Evolutionary conservation across 345 rosid genomes (phyloP), one percentile per base, ranked within the genome.

Genomic region (Citrus sp.): DNA sequence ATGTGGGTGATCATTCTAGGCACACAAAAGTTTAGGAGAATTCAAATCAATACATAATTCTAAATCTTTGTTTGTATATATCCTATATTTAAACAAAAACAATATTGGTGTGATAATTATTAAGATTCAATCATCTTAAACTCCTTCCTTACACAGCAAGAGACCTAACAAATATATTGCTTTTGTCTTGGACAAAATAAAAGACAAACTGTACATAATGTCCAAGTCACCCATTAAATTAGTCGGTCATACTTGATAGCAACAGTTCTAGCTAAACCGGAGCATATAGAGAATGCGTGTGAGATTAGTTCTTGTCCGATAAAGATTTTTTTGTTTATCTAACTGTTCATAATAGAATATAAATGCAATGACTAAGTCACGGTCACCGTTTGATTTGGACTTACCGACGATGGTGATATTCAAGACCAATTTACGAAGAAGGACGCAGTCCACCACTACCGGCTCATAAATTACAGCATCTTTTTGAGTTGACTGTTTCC

Each of bases 331-430:
- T 46, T 46, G 51, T 12, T 3, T 46, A 2, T 46, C 14, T 13
- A 46, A 46, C 5, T 12, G 51, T 3, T 46, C 28, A 42, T 24
- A 74, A 42, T 18, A 55, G 28, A 62, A 40, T 35, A 12, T 4
- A 19, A 18, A 34, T 30, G 27, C 22, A 64, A 49, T 28, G 70
- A 46, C 42, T 19, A 1, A 27, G 49, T 14, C 16, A 46, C 3
- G 14, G 51, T 46, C 61, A 62, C 74, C 75, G 46, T 42, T 40
- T 62, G 62, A 69, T 77, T 59, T 60, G 60, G 75, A 22, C 37
- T 77, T n/a, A 60, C 14, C 51, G 6, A 77, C 40, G 80, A 77
- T 13, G 38, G 12, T 60, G 69, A 70, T 28, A 64, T 77, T 28
- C 30, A 28, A 27, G 24, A 40, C 2, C 25, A 6, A 35, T 34